Conservation (phyloP, 176 grass and related monocot species). For the Cenchrus purpureus region DNA sequence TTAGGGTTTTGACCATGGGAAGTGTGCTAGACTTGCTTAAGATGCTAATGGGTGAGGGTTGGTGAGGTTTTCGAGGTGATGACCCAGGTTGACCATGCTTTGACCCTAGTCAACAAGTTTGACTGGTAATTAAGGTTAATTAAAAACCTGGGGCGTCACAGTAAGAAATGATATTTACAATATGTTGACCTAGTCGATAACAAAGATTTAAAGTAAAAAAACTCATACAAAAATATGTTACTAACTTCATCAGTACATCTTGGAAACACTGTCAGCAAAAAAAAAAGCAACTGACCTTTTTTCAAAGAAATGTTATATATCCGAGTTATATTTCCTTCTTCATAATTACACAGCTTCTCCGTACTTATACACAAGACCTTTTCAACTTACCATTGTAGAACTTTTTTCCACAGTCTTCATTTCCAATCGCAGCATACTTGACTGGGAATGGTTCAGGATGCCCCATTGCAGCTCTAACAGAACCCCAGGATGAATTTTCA, state of each 20-base stretch:
- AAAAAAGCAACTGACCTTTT: neutral
- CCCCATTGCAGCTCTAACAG: constrained; percentile 85
- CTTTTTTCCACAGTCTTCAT: constrained; percentile 87
- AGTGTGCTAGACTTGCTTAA: too few species aligned
- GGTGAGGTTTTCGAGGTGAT: too few species aligned
- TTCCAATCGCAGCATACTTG: constrained; percentile 91
- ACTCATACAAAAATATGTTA: neutral
- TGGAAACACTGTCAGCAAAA: neutral
- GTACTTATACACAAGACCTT: constrained; percentile 9
- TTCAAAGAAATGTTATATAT: neutral
- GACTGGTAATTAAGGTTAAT: too few species aligned
- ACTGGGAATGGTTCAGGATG: constrained; percentile 85
- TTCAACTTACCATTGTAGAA: constrained; percentile 63
- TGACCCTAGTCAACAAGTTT: too few species aligned
- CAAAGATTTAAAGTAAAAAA: neutral
- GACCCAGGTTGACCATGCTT: too few species aligned
- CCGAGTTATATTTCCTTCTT: neutral
- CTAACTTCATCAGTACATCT: neutral
- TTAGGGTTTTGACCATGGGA: too few species aligned
- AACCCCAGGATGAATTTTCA: constrained; percentile 81
- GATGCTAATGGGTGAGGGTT: too few species aligned
- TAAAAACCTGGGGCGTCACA: too few species aligned
- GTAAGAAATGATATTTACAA: neutral
- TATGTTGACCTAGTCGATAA: neutral
- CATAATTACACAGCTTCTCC: neutral